phyloP scores from a whole-genome alignment of 2,329 filamentous ascomycete genomes.

The Xylaria sp. region DNA sequence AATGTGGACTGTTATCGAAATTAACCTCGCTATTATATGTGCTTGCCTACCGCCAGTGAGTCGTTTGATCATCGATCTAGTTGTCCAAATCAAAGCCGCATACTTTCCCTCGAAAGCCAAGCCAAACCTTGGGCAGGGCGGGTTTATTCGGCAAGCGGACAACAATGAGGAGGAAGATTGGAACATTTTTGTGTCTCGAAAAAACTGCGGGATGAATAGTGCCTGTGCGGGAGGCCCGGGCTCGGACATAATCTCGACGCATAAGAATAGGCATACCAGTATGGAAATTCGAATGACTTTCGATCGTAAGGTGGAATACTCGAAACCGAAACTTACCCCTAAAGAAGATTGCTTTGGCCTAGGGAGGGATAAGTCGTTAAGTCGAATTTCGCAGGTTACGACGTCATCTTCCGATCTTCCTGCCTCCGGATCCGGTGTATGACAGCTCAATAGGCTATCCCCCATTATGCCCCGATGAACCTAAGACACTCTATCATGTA shows the following conservation, averaged over 20 bases:
- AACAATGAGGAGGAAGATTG: constrained; percentile 28
- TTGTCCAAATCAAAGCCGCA: constrained; percentile 37
- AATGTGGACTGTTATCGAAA: constrained; percentile 47
- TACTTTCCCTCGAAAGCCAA: constrained; percentile 26
- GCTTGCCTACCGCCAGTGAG: constrained; percentile 45
- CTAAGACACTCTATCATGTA: background rate
- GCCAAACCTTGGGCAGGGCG: constrained; percentile 20
- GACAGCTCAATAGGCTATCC: background rate
- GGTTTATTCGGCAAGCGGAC: constrained; percentile 19
- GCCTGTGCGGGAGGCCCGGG: constrained; percentile 23
- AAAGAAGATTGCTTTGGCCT: background rate
- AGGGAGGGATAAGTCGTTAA: background rate
- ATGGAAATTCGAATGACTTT: constrained; percentile 39
- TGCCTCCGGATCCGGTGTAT: background rate
- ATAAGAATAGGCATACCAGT: constrained; percentile 22
- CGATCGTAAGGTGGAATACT: constrained; percentile 40
- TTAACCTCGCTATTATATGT: constrained; percentile 46
- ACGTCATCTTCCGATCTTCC: too few relatives aligned
- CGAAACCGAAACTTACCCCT: background rate
- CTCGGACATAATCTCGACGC: constrained; percentile 27
- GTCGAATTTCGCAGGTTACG: background rate
- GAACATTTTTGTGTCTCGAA: constrained; percentile 26
- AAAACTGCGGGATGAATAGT: constrained; percentile 25
- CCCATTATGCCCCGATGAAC: background rate
- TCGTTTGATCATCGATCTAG: constrained; percentile 37